phyloP scores from a whole-genome alignment of 106 monocot species.

The Allium cepa region DNA sequence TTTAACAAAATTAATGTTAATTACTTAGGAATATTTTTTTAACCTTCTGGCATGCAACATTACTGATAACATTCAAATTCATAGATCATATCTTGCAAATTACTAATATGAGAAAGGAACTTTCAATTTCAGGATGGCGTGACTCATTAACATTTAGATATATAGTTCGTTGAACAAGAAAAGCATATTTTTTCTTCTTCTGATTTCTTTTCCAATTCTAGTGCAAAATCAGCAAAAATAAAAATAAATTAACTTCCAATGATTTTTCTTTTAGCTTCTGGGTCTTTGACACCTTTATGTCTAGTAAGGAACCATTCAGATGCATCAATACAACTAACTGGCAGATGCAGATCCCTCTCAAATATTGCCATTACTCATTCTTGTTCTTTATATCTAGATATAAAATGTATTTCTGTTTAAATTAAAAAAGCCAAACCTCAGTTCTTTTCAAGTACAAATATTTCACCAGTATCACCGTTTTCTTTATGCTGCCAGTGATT shows the following conservation, averaged over 20 bases:
- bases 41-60: too few species aligned
- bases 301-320: constrained; percentile 69
- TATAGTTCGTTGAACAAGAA: constrained; percentile 87
- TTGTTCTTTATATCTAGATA: constrained; percentile 74
- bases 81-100: too few species aligned
- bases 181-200: constrained; percentile 40
- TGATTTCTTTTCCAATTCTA: constrained; percentile 45
- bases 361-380: constrained; percentile 87
- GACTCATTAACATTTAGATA: constrained; percentile 97
- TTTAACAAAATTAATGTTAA: too few species aligned
- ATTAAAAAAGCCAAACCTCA: not conserved
- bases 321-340: constrained; percentile 88
- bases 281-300: constrained; percentile 82
- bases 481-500: too few species aligned
- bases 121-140: too few species aligned
- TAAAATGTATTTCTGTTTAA: not conserved
- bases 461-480: too few species aligned
- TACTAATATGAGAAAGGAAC: too few species aligned
- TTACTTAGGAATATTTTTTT: too few species aligned
- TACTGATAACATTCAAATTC: too few species aligned
- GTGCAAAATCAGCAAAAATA: constrained; percentile 88
- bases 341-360: constrained; percentile 77
- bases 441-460: too few species aligned
- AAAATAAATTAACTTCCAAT: constrained; percentile 85
- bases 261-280: constrained; percentile 89